Base-by-base conservation (phyloP, 129 eudicot genomes). In the Flaveria brownii region DNA sequence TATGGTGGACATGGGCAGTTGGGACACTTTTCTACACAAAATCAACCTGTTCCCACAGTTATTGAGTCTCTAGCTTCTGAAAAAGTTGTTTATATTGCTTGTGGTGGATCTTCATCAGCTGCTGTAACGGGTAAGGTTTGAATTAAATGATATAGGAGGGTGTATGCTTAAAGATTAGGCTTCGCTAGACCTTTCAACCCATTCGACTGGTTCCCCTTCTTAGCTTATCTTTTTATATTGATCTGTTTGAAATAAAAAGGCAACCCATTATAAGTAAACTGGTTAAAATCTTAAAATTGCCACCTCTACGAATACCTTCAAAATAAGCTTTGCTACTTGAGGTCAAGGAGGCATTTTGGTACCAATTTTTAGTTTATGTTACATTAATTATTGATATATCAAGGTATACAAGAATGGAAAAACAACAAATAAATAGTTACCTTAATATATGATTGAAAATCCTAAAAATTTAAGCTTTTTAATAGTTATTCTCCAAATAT, bases 1-100 rank as follows among this genome's bases (percentile, higher is more conserved):
- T 96, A 94, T 78, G 96, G 99, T 63, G 96, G 99, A 64, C 96
- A 91, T 70, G 99, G 99, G 47, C 99, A 94, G 60, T 81, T 94
- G 85, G 97, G 99, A 23, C 86, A 91, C 83, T 89, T 87, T 83
- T 84, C 97, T 66, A 86, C 82, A 26, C 90, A 94, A 65, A 94
- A 80, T 74, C 93, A 85, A 49, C 73, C 84, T 70, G 88, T 83
- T 73, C 99, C 99, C 26, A 62, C 71, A 2, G 84, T 75, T 23
- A 68, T 91, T 1, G 92, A 89, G 83, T 87, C 90, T 73, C 66
- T 94, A 71, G 90, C 94, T 68, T 56, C 88, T 64, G 90, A 94
- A 84, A 89, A 76, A 69, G 84, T 91, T 16, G 82, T 84, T 23
- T 80, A 86, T 82, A 91, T 94, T 81, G 90, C 99, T 43, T 94